Percentiles rank a stretch among this genome's conserved stretches.
Conservation (phyloP, 176 grass and related monocot species). For the Stipa capillata region DNA sequence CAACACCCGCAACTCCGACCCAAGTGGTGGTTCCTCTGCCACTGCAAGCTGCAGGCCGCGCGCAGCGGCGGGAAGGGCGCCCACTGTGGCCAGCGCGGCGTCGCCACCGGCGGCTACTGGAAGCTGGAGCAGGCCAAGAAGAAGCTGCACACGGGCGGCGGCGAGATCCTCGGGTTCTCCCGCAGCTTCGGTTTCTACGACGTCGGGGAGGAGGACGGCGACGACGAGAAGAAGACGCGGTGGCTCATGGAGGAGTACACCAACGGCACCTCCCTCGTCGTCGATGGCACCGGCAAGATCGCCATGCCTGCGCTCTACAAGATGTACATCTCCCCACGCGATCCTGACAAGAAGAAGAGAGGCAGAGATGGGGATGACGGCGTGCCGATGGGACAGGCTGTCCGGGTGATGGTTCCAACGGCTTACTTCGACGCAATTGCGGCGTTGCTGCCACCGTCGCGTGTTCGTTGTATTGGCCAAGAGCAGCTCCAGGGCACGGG, state of each 20-base stretch:
- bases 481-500: background rate
- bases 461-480: background rate
- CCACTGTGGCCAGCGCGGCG: background rate
- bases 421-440: background rate
- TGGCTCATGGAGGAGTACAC: conserved; percentile 36
- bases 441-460: background rate
- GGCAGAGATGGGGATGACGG: background rate
- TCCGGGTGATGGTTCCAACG: background rate
- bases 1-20: background rate
- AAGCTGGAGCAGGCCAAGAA: background rate
- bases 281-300: background rate
- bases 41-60: background rate
- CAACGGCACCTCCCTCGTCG: background rate
- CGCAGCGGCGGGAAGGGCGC: background rate
- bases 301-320: background rate
- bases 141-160: background rate
- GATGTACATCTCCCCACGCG: conserved; percentile 2
- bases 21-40: conserved; percentile 8
- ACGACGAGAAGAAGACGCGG: background rate
- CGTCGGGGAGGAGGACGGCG: background rate
- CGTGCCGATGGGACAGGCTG: background rate
- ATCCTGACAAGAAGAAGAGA: background rate
- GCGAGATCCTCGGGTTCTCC: background rate
- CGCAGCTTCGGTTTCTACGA: too few species aligned
- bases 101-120: background rate